Evolutionary conservation across 129 eudicot species (phyloP).

Genomic region (Flaveria sonorensis): DNA sequence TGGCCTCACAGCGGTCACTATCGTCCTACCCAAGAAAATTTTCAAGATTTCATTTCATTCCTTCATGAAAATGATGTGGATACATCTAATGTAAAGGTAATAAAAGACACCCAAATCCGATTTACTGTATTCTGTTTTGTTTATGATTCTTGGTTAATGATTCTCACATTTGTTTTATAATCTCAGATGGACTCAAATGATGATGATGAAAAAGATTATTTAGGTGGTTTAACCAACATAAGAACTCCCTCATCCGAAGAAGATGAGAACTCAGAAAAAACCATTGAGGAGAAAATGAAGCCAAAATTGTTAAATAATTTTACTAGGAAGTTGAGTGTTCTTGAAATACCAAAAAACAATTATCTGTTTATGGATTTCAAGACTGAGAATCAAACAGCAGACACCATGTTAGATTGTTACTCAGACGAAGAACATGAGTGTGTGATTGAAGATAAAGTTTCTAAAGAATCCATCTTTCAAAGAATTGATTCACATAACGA

Average conservation of each 20-base stretch:
- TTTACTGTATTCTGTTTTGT: not conserved
- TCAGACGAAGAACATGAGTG: constrained; percentile 39
- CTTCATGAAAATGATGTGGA: constrained; percentile 72
- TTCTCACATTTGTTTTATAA: constrained; percentile 16
- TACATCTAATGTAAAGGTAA: constrained; percentile 71
- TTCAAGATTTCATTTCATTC: constrained; percentile 71
- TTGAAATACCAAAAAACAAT: constrained; percentile 53
- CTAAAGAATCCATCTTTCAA: constrained; percentile 50
- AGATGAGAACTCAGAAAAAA: constrained; percentile 23
- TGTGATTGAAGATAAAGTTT: constrained; percentile 40
- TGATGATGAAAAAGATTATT: constrained; percentile 63
- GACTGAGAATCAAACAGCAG: constrained; percentile 34
- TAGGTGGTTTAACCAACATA: constrained; percentile 26
- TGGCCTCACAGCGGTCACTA: constrained; percentile 99
- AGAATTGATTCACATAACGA: constrained; percentile 71
- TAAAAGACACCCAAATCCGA: not conserved
- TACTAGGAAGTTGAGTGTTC: constrained; percentile 35
- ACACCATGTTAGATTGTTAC: constrained; percentile 44
- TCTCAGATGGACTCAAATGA: constrained; percentile 71
- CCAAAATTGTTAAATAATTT: constrained; percentile 30
- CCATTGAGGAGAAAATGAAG: constrained; percentile 24
- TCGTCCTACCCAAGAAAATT: constrained; percentile 79
- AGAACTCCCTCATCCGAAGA: constrained; percentile 71
- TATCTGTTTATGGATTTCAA: constrained; percentile 36
- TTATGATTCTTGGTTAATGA: not conserved